Percentiles rank a stretch among this genome's conserved stretches.
These are phyloP conservation scores for Aureobasidium namibiae DNA, from an alignment of 2,329 filamentous ascomycete species.

Conservation along the genomic window DNA sequence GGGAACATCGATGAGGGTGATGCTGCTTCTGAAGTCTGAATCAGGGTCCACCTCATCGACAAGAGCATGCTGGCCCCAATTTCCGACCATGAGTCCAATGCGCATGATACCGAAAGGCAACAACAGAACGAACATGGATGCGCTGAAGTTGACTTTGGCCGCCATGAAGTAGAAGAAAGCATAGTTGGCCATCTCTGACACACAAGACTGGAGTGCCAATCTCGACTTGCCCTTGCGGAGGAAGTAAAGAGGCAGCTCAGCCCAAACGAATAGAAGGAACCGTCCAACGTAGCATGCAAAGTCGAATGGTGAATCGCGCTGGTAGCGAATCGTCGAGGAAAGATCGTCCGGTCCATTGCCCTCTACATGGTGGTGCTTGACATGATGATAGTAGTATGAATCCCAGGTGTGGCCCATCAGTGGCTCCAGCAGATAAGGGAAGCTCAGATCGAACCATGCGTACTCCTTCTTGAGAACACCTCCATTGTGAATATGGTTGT, in stretches of 20 bases:
- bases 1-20: constrained; percentile 69
- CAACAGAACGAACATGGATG: constrained; percentile 57
- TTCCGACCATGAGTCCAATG: constrained; percentile 69
- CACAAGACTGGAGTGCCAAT: constrained; percentile 48
- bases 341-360: constrained; percentile 70
- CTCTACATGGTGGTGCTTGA: constrained; percentile 80
- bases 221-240: constrained; percentile 49
- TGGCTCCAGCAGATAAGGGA: constrained; percentile 67
- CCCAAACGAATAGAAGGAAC: constrained; percentile 66
- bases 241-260: constrained; percentile 70
- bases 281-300: constrained; percentile 66
- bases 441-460: constrained; percentile 51
- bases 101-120: constrained; percentile 60
- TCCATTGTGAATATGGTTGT: constrained; percentile 74
- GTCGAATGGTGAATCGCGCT: constrained; percentile 58
- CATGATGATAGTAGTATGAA: constrained; percentile 76
- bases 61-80: constrained; percentile 78
- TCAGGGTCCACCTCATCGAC: constrained; percentile 67
- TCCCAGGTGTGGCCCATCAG: constrained; percentile 81
- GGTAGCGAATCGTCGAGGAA: constrained; percentile 67
- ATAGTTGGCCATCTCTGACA: constrained; percentile 56
- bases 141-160: constrained; percentile 40
- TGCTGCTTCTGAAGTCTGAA: constrained; percentile 70
- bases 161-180: constrained; percentile 44
- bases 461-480: constrained; percentile 55